Conservation (phyloP, 192 early-diverging fungal genomes). For the Coemansia sp. region DNA sequence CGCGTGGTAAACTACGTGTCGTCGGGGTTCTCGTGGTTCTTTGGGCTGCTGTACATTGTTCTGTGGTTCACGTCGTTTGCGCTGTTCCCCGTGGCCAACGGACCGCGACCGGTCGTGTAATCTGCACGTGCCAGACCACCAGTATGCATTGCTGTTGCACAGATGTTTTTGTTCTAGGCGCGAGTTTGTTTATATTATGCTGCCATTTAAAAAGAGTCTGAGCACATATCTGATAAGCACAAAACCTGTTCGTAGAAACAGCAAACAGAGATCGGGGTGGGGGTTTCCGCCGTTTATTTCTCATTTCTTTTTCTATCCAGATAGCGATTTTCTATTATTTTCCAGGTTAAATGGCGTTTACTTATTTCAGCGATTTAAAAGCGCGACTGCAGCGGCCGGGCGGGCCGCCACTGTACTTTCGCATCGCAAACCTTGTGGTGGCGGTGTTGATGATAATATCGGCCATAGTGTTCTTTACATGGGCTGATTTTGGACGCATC, state of each 20-base stretch:
- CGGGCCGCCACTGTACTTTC: slow-evolving; percentile 49
- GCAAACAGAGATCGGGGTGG: not conserved
- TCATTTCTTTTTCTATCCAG: not conserved
- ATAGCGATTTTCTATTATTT: slow-evolving; percentile 4
- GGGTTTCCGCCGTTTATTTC: not conserved
- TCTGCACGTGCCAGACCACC: not conserved
- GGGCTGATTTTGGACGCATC: slow-evolving; percentile 43
- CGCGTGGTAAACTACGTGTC: slow-evolving; percentile 41
- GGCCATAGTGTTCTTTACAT: slow-evolving; percentile 44
- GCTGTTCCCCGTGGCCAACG: slow-evolving; percentile 36
- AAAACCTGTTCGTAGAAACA: not conserved
- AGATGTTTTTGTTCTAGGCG: not conserved
- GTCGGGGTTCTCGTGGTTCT: slow-evolving; percentile 39
- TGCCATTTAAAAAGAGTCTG: not conserved
- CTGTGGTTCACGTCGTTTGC: slow-evolving; percentile 48
- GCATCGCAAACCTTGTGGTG: slow-evolving; percentile 37
- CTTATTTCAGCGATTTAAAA: slow-evolving; percentile 31
- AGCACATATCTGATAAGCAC: not conserved
- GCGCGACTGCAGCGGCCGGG: slow-evolving; percentile 42
- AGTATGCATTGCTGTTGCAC: not conserved
- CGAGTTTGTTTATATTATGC: not conserved
- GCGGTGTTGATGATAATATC: slow-evolving; percentile 42
- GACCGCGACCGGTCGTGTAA: slow-evolving; percentile 3
- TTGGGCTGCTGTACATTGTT: slow-evolving; percentile 46
- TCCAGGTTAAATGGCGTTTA: slow-evolving; percentile 22